phyloP scores from a whole-genome alignment of 1,284 basidiomycete species.

The Apiotrichum brassicae region DNA sequence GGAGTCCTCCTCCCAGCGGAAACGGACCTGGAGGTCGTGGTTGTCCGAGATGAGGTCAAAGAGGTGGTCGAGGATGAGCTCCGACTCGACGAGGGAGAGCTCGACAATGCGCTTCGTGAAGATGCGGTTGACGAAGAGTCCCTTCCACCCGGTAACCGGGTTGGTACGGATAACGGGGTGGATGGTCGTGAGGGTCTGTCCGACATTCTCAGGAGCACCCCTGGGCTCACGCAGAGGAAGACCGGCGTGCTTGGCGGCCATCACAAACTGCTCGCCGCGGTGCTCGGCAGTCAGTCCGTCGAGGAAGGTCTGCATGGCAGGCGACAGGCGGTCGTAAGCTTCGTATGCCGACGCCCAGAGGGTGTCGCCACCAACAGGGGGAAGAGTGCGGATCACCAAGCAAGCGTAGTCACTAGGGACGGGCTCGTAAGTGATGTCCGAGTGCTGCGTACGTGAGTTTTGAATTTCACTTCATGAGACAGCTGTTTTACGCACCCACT shows the following conservation, averaged over 20 bases:
- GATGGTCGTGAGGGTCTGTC: constrained; percentile 56
- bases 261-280: constrained; percentile 53
- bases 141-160: constrained; percentile 68
- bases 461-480: no score
- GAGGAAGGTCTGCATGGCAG: constrained; percentile 54
- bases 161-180: constrained; percentile 51
- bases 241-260: constrained; percentile 43
- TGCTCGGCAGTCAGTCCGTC: constrained; percentile 58
- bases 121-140: constrained; percentile 58
- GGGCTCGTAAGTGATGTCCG: constrained; percentile 63
- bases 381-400: constrained; percentile 56
- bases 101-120: constrained; percentile 62
- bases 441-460: constrained; percentile 11
- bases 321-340: constrained; percentile 60
- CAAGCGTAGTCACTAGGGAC: constrained; percentile 60
- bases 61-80: constrained; percentile 33
- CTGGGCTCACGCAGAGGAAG: constrained; percentile 40
- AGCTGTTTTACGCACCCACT: not conserved
- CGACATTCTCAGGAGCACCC: constrained; percentile 57
- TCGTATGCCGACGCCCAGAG: constrained; percentile 56
- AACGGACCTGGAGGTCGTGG: constrained; percentile 48
- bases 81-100: constrained; percentile 55
- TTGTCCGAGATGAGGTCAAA: constrained; percentile 48
- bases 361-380: constrained; percentile 48
- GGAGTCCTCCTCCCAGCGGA: constrained; percentile 46